A percentile compares a stretch with the other conserved stretches of the same genome.
These are phyloP conservation scores for Russula olivacea DNA, from an alignment of 768 basidiomycete species.

Conservation along the genomic window DNA sequence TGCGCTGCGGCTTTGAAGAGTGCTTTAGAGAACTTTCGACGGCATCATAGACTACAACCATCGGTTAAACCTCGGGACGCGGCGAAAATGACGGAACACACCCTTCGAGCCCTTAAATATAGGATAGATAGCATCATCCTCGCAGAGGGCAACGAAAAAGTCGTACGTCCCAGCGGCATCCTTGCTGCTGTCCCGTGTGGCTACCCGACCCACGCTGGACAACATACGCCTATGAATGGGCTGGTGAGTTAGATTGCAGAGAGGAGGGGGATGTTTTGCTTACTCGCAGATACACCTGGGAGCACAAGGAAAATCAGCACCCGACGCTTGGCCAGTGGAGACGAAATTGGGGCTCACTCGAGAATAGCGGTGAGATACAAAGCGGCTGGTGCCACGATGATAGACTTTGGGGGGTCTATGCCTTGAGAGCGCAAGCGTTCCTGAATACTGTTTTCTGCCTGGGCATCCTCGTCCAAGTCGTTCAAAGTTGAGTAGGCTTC, in stretches of 20 bases:
- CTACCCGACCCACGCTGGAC: slow-evolving; percentile 77
- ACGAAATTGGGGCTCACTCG: slow-evolving; percentile 55
- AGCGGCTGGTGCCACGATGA: slow-evolving; percentile 68
- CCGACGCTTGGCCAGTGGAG: not conserved
- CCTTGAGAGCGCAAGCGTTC: slow-evolving; percentile 48
- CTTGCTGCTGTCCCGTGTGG: slow-evolving; percentile 78
- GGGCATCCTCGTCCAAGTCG: slow-evolving; percentile 69
- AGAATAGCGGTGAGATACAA: slow-evolving; percentile 89
- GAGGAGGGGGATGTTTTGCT: slow-evolving; percentile 31
- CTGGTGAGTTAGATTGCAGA: slow-evolving; percentile 15
- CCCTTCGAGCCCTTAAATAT: slow-evolving; percentile 86
- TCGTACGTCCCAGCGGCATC: slow-evolving; percentile 71
- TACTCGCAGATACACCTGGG: slow-evolving; percentile 83
- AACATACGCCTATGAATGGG: slow-evolving; percentile 63
- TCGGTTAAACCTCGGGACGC: not conserved
- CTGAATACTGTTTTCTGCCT: slow-evolving; percentile 55
- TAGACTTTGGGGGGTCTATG: slow-evolving; percentile 41
- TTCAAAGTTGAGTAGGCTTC: slow-evolving; percentile 84
- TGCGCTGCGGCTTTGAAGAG: slow-evolving; percentile 12
- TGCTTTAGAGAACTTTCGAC: slow-evolving; percentile 26
- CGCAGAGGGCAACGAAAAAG: slow-evolving; percentile 81
- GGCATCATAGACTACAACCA: slow-evolving; percentile 38
- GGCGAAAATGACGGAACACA: slow-evolving; percentile 31
- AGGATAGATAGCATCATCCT: slow-evolving; percentile 81
- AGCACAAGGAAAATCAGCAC: slow-evolving; percentile 25